Evolutionary conservation across 192 early-diverging fungal genomes (phyloP).

Genomic region (Anaeromyces robustus): DNA sequence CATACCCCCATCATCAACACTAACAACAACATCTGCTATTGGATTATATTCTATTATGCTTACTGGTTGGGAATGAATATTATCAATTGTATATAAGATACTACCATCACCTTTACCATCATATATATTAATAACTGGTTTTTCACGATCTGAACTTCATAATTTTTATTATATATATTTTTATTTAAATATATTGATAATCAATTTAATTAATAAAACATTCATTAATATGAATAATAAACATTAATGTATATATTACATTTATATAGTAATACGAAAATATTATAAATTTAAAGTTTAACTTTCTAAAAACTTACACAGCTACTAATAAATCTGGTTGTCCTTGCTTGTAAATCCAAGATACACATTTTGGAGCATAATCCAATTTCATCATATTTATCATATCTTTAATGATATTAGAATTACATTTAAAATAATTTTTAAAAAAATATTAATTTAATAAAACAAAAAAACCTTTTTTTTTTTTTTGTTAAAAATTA

Average conservation of each 20-base stretch:
- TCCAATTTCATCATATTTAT: conserved; percentile 79
- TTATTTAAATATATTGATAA: background rate
- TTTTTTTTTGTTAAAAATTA: too few species aligned
- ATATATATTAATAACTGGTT: conserved; percentile 57
- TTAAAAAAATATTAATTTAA: too few species aligned
- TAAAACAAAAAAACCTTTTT: too few species aligned
- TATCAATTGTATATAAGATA: conserved; percentile 42
- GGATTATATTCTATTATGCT: conserved; percentile 43
- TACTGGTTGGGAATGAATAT: conserved; percentile 13
- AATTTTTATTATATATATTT: background rate
- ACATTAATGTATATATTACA: too few species aligned
- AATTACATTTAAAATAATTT: too few species aligned
- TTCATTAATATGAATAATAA: too few species aligned
- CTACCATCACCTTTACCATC: conserved; percentile 57
- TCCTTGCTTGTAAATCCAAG: conserved; percentile 73
- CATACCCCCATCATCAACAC: conserved; percentile 74
- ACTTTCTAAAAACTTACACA: conserved; percentile 27
- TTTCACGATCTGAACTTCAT: conserved; percentile 55
- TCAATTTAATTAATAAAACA: too few species aligned
- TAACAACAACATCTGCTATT: conserved; percentile 55
- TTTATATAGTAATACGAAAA: background rate
- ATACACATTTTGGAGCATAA: conserved; percentile 57
- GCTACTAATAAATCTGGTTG: conserved; percentile 72
- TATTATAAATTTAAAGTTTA: background rate
- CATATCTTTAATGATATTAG: conserved; percentile 57